Base-by-base conservation (phyloP, 2,329 filamentous ascomycete genomes). In the Cephalotrichum gorgonifer region DNA sequence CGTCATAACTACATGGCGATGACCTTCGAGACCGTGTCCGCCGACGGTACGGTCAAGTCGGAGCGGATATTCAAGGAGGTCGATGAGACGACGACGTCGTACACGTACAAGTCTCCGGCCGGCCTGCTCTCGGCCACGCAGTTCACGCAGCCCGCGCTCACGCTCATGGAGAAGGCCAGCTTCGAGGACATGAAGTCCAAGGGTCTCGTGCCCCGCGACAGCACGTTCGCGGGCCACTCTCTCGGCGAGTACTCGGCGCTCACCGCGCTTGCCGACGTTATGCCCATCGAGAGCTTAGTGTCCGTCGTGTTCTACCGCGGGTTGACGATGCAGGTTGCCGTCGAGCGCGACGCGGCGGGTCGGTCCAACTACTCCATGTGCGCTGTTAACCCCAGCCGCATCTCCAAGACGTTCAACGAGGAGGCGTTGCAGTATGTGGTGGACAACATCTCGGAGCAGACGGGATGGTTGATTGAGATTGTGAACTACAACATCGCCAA, bases 51-150 rank as follows among this genome's bases (percentile, higher is more conserved):
- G 31, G 89, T 95, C 73, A 97, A 96, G 70, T 96, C 93, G 0
- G 93, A 98, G 76, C 95, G 91, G 71, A 98, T 98, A 64, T 98
- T 98, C 79, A 97, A 98, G 75, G 90, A 95, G 61, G 90, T 98
- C 59, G 80, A 85, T 60, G 93, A 97, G 70, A 84, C 77, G 63
- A 97, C 91, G 2, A 87, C 86, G 6, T 97, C 87, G 0, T 98
- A 98, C 76, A 98, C 93, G 2, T 98, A 97, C 76, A 81, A 86
- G 52, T 98, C 93, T 12, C 93, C 93, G 2, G 94, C 88, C 3
- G 93, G 93, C 60, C 79, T 98, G 48, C 78, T 98, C 35, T 98
- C 93, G 33, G 93, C 94, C 4, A 98, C 93, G 4, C 93, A 98
- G 64, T 98, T 98, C 74, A 98, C 93, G 0, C 93, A 98, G 70